A percentile compares a stretch with the other conserved stretches of the same genome.
Evolutionary conservation across 768 basidiomycete species (phyloP).

Genomic region (Suillus luteus): DNA sequence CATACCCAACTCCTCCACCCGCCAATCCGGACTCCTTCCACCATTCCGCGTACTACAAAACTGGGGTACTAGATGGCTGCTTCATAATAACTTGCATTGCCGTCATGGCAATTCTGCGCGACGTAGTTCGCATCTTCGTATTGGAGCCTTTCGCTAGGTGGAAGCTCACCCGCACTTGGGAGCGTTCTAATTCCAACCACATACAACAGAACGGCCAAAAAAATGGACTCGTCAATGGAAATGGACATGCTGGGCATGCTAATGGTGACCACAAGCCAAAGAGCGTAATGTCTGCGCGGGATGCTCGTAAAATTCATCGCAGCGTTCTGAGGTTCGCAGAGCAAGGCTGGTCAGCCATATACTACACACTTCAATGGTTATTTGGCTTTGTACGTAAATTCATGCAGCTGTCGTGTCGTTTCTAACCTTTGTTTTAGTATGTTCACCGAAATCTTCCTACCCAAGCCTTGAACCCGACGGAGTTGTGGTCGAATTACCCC

Average conservation of each 20-base stretch:
- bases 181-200: constrained; percentile 19
- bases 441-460: constrained; percentile 75
- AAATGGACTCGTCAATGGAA: constrained; percentile 38
- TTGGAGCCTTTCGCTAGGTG: constrained; percentile 82
- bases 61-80: constrained; percentile 77
- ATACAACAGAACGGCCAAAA: constrained; percentile 25
- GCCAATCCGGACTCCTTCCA: constrained; percentile 69
- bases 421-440: constrained; percentile 55
- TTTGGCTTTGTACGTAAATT: constrained; percentile 77
- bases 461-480: constrained; percentile 56
- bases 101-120: constrained; percentile 85
- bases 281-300: constrained; percentile 38
- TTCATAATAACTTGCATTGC: constrained; percentile 81
- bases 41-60: constrained; percentile 66
- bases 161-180: constrained; percentile 64
- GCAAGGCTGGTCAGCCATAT: constrained; percentile 89
- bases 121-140: constrained; percentile 68
- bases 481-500: constrained; percentile 82
- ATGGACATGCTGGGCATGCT: constrained; percentile 33
- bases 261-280: constrained; percentile 25
- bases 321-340: constrained; percentile 89
- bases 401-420: constrained; percentile 13
- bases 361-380: constrained; percentile 74
- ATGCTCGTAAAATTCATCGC: constrained; percentile 63
- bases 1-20: constrained; percentile 64